Conservation (phyloP, 2,329 filamentous ascomycete genomes). For the Colletotrichum caudatum region DNA sequence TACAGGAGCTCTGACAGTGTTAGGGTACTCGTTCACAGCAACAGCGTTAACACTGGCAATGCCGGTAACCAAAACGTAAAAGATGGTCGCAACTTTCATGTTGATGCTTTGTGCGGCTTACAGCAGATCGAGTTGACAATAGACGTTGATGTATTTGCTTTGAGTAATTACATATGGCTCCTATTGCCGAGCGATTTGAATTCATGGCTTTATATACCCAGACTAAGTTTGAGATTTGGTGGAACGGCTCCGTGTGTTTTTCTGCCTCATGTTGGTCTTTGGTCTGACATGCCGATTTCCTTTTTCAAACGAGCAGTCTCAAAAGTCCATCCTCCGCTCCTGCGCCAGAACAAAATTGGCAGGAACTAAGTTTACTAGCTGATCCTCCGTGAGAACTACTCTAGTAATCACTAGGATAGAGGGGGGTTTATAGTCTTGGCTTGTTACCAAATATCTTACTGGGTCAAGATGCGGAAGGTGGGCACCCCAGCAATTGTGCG, state of each 20-base stretch:
- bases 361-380: neutral
- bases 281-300: neutral
- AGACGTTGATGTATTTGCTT: neutral
- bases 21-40: neutral
- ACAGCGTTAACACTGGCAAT: conserved; percentile 4
- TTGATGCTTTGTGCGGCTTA: neutral
- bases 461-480: conserved; percentile 24
- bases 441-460: too few species aligned
- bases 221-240: neutral
- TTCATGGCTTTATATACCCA: neutral
- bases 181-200: neutral
- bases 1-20: conserved; percentile 11
- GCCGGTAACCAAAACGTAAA: neutral
- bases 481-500: neutral
- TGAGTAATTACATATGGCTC: neutral
- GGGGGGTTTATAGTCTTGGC: neutral
- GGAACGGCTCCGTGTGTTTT: neutral
- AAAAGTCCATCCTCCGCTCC: neutral
- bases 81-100: neutral
- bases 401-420: neutral
- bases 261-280: too few species aligned
- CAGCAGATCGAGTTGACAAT: too few species aligned
- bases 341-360: neutral
- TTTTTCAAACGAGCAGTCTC: neutral
- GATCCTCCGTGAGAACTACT: neutral